These are phyloP conservation scores for Paramecium tetraurelia DNA, from an alignment of 73 alveolate species.

Conservation along the genomic window DNA sequence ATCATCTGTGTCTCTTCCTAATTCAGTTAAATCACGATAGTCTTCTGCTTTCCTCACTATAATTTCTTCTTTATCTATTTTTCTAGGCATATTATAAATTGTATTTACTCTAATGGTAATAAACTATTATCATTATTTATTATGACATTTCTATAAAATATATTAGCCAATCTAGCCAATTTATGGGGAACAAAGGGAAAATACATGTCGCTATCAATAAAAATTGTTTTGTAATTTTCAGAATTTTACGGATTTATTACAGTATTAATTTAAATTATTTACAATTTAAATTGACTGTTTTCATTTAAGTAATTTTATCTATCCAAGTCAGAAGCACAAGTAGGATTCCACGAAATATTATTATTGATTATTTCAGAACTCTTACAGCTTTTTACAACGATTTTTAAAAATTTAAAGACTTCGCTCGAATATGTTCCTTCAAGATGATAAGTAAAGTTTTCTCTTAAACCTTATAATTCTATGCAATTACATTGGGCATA, in stretches of 20 bases:
- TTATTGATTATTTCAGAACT: neutral
- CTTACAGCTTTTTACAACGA: neutral
- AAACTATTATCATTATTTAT: neutral
- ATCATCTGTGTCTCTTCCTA: neutral
- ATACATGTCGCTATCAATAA: conserved; percentile 4
- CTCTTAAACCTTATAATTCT: neutral
- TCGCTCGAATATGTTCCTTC: neutral
- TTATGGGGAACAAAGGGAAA: neutral
- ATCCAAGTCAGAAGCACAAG: neutral
- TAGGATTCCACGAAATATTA: neutral
- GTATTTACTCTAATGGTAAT: neutral
- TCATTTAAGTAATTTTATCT: neutral
- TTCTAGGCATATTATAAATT: neutral
- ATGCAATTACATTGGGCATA: neutral
- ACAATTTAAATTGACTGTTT: neutral
- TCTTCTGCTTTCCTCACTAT: neutral
- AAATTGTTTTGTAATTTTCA: neutral
- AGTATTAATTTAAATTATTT: neutral
- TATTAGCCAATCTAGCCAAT: neutral
- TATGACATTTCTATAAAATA: neutral
- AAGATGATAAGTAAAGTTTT: neutral
- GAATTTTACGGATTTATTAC: neutral
- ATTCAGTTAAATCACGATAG: neutral
- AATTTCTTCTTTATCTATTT: neutral
- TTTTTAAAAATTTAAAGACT: neutral